These are phyloP conservation scores for Talaromyces nanjingensis DNA, from an alignment of 495 filamentous ascomycete genomes.

Conservation along the genomic window DNA sequence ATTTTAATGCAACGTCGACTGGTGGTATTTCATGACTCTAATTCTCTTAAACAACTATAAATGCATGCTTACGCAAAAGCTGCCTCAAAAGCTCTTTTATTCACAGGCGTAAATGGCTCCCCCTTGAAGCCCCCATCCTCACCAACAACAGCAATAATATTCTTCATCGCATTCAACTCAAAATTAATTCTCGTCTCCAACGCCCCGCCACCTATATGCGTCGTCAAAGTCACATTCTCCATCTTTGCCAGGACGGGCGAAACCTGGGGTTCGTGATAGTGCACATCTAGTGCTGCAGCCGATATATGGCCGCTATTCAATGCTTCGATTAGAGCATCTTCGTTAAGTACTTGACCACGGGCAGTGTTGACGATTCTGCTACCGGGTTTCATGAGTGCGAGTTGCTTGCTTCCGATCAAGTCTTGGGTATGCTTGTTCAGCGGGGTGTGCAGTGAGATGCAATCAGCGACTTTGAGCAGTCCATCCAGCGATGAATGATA, in stretches of 20 bases:
- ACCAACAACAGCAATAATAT: conserved; percentile 50
- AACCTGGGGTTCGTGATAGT: conserved; percentile 1
- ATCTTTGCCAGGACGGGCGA: conserved; percentile 41
- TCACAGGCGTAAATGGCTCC: conserved; percentile 17
- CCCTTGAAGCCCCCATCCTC: conserved; percentile 13
- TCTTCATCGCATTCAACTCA: conserved; percentile 66
- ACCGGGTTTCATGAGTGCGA: conserved; percentile 45
- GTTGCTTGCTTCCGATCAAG: conserved; percentile 38
- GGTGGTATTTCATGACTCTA: background rate
- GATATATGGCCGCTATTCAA: conserved; percentile 43
- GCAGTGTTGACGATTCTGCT: conserved; percentile 60
- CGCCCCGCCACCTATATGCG: conserved; percentile 66
- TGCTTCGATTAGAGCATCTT: conserved; percentile 58
- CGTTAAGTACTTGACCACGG: conserved; percentile 55
- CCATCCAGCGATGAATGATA: conserved; percentile 17
- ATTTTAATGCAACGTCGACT: background rate
- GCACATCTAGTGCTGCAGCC: conserved; percentile 59
- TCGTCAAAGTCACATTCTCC: conserved; percentile 53
- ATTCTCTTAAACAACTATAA: background rate
- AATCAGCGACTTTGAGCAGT: conserved; percentile 49
- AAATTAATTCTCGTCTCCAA: conserved; percentile 67
- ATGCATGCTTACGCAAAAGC: background rate
- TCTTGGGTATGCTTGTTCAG: conserved; percentile 25
- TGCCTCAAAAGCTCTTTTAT: conserved; percentile 15
- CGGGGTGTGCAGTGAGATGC: conserved; percentile 55